phyloP scores from a whole-genome alignment of 2,329 filamentous ascomycete genomes.

The Fusarium fujikuroi region DNA sequence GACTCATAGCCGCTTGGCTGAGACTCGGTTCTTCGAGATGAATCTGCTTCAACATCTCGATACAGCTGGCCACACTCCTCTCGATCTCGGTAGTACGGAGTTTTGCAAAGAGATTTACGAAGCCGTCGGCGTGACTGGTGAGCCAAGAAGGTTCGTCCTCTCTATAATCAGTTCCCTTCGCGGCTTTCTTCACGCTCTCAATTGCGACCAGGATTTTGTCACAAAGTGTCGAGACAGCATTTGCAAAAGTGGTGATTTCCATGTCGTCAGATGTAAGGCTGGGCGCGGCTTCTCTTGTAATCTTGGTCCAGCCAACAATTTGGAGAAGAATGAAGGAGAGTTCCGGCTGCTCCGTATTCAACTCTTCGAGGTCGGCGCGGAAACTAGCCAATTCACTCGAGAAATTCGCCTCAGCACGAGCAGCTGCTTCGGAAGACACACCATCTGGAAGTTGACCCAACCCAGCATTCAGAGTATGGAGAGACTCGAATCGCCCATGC shows the following conservation, averaged over 20 bases:
- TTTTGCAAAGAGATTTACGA: constrained; percentile 64
- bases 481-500: constrained; percentile 58
- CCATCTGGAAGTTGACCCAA: constrained; percentile 62
- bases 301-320: constrained; percentile 70
- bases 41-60: constrained; percentile 51
- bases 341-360: constrained; percentile 59
- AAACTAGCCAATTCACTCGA: constrained; percentile 53
- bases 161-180: constrained; percentile 53
- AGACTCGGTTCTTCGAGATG: constrained; percentile 43
- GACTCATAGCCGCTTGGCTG: constrained; percentile 46
- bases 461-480: constrained; percentile 55
- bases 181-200: constrained; percentile 73
- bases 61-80: constrained; percentile 51
- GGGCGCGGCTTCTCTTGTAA: constrained; percentile 37
- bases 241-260: constrained; percentile 61
- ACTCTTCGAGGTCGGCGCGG: constrained; percentile 54
- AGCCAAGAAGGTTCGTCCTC: constrained; percentile 53
- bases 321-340: constrained; percentile 74
- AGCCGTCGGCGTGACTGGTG: constrained; percentile 58
- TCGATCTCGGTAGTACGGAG: constrained; percentile 69
- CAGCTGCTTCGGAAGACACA: constrained; percentile 56
- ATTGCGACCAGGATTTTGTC: constrained; percentile 83
- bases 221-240: constrained; percentile 70
- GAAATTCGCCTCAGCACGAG: constrained; percentile 50
- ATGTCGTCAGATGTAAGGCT: constrained; percentile 13